phyloP scores from a whole-genome alignment of 1,284 basidiomycete species.

The Ceratobasidium sp. region DNA sequence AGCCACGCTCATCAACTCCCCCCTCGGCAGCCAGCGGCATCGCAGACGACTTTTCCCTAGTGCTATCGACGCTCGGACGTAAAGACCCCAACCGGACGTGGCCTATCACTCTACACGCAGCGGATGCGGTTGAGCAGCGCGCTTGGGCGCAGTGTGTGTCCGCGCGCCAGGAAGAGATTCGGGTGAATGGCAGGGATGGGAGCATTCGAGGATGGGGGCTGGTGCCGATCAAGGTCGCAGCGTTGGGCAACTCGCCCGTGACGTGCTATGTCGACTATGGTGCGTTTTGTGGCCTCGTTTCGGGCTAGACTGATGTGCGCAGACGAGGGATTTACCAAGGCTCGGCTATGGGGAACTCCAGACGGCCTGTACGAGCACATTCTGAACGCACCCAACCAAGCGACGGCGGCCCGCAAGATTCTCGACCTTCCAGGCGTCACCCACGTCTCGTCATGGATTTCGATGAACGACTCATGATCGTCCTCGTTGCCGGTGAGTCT shows the following conservation, averaged over 20 bases:
- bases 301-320: background rate
- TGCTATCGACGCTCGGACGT: constrained; percentile 17
- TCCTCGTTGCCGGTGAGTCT: constrained; percentile 28
- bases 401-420: constrained; percentile 27
- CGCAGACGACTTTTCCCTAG: constrained; percentile 17
- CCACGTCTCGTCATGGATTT: constrained; percentile 34
- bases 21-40: background rate
- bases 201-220: constrained; percentile 7
- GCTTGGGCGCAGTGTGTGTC: constrained; percentile 28
- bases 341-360: constrained; percentile 33
- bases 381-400: constrained; percentile 24
- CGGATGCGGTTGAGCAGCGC: constrained; percentile 21
- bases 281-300: background rate
- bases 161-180: constrained; percentile 24
- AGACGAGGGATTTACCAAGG: constrained; percentile 29
- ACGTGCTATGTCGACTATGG: constrained; percentile 36
- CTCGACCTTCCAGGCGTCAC: constrained; percentile 20
- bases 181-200: constrained; percentile 22
- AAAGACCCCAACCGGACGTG: constrained; percentile 12
- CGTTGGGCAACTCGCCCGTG: background rate
- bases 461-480: constrained; percentile 31
- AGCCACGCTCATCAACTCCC: background rate
- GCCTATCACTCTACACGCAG: constrained; percentile 21
- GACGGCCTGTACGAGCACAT: constrained; percentile 31
- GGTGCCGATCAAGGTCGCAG: constrained; percentile 3